These are phyloP conservation scores for Ceratorhiza oryzae-sativae DNA, from an alignment of 1,284 basidiomycete species.

Conservation along the genomic window DNA sequence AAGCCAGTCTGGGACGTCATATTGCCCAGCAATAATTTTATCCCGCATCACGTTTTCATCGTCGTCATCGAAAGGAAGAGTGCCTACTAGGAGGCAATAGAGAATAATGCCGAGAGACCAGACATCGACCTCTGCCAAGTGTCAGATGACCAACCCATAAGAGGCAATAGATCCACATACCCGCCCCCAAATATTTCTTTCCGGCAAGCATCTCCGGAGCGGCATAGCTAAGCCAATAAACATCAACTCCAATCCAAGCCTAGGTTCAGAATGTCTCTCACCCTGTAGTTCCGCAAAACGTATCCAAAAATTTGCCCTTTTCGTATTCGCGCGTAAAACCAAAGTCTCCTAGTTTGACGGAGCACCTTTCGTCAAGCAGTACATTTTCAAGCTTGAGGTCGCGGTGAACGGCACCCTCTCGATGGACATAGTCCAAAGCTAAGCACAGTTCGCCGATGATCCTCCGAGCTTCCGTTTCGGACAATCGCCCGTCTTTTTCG, in stretches of 20 bases:
- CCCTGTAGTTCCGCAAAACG: conserved; percentile 96
- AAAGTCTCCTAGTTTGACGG: conserved; percentile 93
- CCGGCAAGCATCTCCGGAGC: conserved; percentile 94
- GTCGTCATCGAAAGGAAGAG: conserved; percentile 97
- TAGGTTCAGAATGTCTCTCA: conserved; percentile 47
- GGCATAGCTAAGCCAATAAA: conserved; percentile 62
- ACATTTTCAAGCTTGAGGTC: conserved; percentile 98
- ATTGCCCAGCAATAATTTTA: conserved; percentile 87
- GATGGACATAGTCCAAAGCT: conserved; percentile 91
- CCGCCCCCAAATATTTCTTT: conserved; percentile 88
- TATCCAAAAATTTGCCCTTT: conserved; percentile 83
- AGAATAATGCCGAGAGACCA: conserved; percentile 98
- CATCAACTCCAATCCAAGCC: conserved; percentile 23
- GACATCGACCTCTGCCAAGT: conserved; percentile 83
- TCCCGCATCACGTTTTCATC: conserved; percentile 89
- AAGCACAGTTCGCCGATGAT: conserved; percentile 96
- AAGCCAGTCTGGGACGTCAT: conserved; percentile 91
- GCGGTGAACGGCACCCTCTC: conserved; percentile 91
- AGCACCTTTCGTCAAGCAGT: conserved; percentile 84
- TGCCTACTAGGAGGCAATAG: conserved; percentile 92
- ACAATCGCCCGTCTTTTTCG: conserved; percentile 82
- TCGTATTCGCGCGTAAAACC: conserved; percentile 97
- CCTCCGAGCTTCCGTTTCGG: conserved; percentile 81
- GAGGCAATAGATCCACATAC: conserved; percentile 56
- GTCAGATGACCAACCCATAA: conserved; percentile 43